A percentile compares a stretch with the other conserved stretches of the same genome.
Evolutionary conservation across 1,284 basidiomycete genomes (phyloP).

Genomic region (Apiotrichum porosum): DNA sequence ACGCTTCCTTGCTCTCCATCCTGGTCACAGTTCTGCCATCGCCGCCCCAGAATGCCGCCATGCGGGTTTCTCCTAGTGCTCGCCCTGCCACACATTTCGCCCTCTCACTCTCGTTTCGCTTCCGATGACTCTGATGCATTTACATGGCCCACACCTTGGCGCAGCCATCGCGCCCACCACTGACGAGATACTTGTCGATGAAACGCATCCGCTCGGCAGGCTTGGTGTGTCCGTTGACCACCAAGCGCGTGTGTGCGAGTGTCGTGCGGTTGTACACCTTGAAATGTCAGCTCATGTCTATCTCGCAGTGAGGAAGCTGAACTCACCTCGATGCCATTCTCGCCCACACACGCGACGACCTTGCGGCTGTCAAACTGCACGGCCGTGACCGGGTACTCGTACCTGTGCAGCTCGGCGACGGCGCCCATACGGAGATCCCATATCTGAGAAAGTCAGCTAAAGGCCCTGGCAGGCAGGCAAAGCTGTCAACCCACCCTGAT

Average conservation of each 20-base stretch:
- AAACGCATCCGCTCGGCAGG: constrained; percentile 88
- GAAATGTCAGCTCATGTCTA: background rate
- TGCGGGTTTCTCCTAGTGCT: too few relatives aligned
- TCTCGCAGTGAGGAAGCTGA: background rate
- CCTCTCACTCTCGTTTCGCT: too few relatives aligned
- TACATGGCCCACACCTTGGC: constrained; percentile 96
- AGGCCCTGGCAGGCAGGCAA: too few relatives aligned
- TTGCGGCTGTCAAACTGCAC: constrained; percentile 95
- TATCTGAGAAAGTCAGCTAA: constrained; percentile 55
- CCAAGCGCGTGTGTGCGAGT: constrained; percentile 75
- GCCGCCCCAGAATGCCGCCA: too few relatives aligned
- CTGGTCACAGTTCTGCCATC: too few relatives aligned
- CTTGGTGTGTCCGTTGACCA: constrained; percentile 84
- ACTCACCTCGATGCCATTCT: constrained; percentile 82
- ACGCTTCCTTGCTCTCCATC: too few relatives aligned
- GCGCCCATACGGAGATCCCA: constrained; percentile 95
- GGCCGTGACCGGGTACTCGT: constrained; percentile 83
- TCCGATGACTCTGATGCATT: too few relatives aligned
- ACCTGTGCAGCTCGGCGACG: constrained; percentile 81
- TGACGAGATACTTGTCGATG: constrained; percentile 92
- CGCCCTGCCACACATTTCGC: too few relatives aligned
- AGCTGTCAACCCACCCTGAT: constrained; percentile 60
- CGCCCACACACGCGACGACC: constrained; percentile 86
- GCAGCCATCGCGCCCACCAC: constrained; percentile 79
- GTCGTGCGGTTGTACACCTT: constrained; percentile 95